phyloP scores from a whole-genome alignment of 2,329 filamentous ascomycete species.

The Ophiosphaerella narmari region DNA sequence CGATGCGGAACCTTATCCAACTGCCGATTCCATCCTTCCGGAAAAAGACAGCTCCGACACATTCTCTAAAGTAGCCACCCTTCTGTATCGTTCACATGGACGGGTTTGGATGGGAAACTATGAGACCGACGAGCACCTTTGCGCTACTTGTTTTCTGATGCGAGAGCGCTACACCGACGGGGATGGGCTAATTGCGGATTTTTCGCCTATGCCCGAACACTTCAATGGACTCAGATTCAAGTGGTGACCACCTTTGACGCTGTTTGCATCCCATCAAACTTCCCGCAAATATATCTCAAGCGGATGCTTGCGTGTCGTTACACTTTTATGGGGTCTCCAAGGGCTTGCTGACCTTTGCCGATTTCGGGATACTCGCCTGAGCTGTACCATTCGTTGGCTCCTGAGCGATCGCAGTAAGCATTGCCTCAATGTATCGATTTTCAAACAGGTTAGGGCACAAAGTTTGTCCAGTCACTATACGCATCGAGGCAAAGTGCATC shows the following conservation, averaged over 20 bases:
- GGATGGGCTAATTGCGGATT: slow-evolving; percentile 12
- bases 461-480: too few species aligned
- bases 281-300: too few species aligned
- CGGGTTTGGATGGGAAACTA: slow-evolving; percentile 10
- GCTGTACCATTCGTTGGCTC: too few species aligned
- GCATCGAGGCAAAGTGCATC: too few species aligned
- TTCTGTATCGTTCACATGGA: slow-evolving; percentile 16
- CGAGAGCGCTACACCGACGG: slow-evolving; percentile 10
- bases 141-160: slow-evolving; percentile 7
- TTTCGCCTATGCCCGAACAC: slow-evolving; percentile 9
- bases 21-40: not conserved
- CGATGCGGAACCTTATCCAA: slow-evolving; percentile 5
- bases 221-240: slow-evolving; percentile 1
- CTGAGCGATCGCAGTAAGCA: too few species aligned
- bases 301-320: too few species aligned
- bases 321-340: too few species aligned
- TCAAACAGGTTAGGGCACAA: too few species aligned
- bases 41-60: not conserved
- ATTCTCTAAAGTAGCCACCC: slow-evolving; percentile 11
- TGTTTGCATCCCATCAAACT: too few species aligned
- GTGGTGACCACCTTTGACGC: not conserved
- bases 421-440: too few species aligned
- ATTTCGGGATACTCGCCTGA: too few species aligned
- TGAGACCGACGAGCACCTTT: slow-evolving; percentile 4
- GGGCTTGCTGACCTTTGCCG: too few species aligned